phyloP scores from a whole-genome alignment of 2,329 filamentous ascomycete genomes.

The Lachnellula arida region DNA sequence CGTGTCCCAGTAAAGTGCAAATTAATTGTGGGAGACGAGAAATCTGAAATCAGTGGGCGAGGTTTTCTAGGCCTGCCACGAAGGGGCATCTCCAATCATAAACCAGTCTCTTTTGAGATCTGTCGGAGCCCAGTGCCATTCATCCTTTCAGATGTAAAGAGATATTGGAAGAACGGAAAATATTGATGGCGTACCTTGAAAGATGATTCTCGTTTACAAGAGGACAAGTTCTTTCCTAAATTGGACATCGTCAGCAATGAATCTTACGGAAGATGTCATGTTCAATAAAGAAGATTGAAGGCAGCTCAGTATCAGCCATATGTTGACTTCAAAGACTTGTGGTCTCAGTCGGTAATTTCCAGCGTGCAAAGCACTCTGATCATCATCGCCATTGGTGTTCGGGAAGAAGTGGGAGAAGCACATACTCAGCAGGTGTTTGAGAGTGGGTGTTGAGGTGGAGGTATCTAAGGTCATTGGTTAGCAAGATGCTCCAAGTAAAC shows the following conservation, averaged over 20 bases:
- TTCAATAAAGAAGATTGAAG: conserved; percentile 6
- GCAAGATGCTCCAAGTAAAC: neutral
- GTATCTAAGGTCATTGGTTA: neutral
- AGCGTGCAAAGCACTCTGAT: conserved; percentile 49
- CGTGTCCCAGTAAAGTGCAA: neutral
- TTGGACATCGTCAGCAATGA: conserved; percentile 13
- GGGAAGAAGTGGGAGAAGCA: neutral
- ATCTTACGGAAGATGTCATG: conserved; percentile 9
- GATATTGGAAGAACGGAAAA: neutral
- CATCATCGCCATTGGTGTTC: conserved; percentile 33
- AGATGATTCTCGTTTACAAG: neutral
- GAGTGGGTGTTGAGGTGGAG: neutral
- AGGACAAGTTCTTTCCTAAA: no score
- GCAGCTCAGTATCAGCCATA: conserved; percentile 75
- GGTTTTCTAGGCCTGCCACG: conserved; percentile 99
- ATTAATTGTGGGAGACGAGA: neutral
- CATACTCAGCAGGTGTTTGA: conserved; percentile 6
- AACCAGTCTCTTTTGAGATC: conserved; percentile 35
- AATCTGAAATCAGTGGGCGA: conserved; percentile 77
- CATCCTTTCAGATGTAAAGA: conserved; percentile 54
- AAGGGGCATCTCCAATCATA: conserved; percentile 83
- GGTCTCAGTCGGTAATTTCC: conserved; percentile 95
- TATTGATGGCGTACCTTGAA: conserved; percentile 14
- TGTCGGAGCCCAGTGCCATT: conserved; percentile 98
- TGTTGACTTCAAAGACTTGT: conserved; percentile 68